Evolutionary conservation across 345 rosid genomes (phyloP), one percentile per base, ranked within the genome.

Genomic region (Capsella bursapastoris): DNA sequence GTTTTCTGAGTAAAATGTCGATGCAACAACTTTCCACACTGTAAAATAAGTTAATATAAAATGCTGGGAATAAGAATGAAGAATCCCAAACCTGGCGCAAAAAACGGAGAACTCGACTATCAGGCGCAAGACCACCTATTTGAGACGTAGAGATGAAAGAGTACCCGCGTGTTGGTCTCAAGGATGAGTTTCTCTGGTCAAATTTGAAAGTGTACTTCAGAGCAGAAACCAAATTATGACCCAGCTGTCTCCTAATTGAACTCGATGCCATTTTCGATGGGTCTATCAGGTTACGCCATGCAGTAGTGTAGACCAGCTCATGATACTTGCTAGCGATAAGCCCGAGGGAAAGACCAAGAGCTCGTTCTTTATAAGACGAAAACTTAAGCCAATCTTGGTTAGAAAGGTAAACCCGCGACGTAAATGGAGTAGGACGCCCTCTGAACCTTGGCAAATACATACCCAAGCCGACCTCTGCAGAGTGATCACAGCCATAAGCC

Each of bases 51-150:
- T 32, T 27, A 1, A 44, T 32, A 16, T 41, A 4, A 58, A 59
- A 58, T 41, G 48, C 3, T 43, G 22, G 59, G 10, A 70, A 38
- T 18, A 65, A 65, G 63, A 34, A 25, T 16, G 16, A 45, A 65
- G 70, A 57, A 53, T 15, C 34, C 11, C 74, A 59, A 77, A 95
- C 98, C 98, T 90, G 98, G 81, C 94, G 94, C 73, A 90, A 61
- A 76, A 92, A 95, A 10, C 84, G 85, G 64, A 87, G 80, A 77
- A 91, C 83, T 48, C 86, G 87, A 76, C 86, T 83, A 80, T 90
- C 97, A 68, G 99, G 98, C 34, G 87, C 82, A 81, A 95, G 86
- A 63, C 99, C 99, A 64, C 92, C 90, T 62, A 95, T 66, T 66
- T 89, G 96, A 73, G 92, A 83, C 16, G 85, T 83, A 51, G 96